Conservation (phyloP, 208 protist species). For the Wallacemonas rigidus region DNA sequence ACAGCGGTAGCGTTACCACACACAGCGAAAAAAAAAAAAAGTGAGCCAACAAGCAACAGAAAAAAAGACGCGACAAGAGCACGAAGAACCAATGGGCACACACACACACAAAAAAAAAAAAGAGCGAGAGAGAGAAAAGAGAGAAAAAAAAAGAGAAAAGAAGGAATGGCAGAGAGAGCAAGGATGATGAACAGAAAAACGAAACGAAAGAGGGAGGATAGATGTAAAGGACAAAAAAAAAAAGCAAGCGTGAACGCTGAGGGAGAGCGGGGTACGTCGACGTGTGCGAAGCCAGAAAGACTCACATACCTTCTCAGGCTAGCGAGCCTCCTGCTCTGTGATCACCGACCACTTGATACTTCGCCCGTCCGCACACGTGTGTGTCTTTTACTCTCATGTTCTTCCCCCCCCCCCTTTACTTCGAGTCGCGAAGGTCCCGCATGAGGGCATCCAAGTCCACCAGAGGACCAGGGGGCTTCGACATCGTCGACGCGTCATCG, state of each 20-base stretch:
- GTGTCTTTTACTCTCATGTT: background rate
- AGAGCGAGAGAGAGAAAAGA: slow-evolving; percentile 1
- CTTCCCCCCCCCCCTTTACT: background rate
- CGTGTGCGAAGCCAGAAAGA: too few species aligned
- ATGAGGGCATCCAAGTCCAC: slow-evolving; percentile 46
- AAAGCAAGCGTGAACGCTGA: background rate
- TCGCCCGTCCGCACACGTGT: background rate
- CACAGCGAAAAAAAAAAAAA: slow-evolving; percentile 16
- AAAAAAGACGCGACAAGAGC: slow-evolving; percentile 4
- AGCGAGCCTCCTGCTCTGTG: too few species aligned
- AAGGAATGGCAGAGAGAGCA: background rate
- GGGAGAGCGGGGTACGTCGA: background rate
- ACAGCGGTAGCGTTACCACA: background rate
- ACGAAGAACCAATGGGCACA: background rate
- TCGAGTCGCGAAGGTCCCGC: slow-evolving; percentile 33
- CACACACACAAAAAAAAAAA: background rate
- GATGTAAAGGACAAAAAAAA: slow-evolving; percentile 2
- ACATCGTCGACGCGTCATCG: slow-evolving; percentile 16
- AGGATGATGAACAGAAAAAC: slow-evolving; percentile 16
- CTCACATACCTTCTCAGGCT: too few species aligned
- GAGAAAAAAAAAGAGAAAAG: slow-evolving; percentile 18
- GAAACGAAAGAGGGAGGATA: background rate
- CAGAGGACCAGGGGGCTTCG: slow-evolving; percentile 18
- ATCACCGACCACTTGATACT: background rate
- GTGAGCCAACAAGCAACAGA: background rate